phyloP scores from a whole-genome alignment of 306 rosid genomes.

The Arachis hypogaea region DNA sequence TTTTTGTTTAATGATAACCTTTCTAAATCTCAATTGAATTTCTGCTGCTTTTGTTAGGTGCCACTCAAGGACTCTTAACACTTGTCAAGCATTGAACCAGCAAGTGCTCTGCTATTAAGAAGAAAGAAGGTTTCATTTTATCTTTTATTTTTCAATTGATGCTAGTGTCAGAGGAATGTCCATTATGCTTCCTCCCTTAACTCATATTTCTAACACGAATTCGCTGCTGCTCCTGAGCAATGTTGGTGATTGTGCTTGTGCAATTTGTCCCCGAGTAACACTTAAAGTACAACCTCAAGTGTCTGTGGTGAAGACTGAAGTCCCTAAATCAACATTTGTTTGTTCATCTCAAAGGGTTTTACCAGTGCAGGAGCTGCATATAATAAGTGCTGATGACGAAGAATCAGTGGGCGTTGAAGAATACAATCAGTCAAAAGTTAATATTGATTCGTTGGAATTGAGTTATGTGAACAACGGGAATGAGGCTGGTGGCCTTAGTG shows the following conservation, averaged over 20 bases:
- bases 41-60: too few relatives aligned
- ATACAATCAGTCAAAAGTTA: conserved; percentile 33
- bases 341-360: conserved; percentile 45
- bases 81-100: too few relatives aligned
- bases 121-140: too few relatives aligned
- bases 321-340: conserved; percentile 35
- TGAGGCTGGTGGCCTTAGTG: conserved; percentile 22
- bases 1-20: too few relatives aligned
- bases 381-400: conserved; percentile 40
- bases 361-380: conserved; percentile 43
- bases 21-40: too few relatives aligned
- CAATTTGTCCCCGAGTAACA: conserved; percentile 30
- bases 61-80: too few relatives aligned
- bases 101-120: too few relatives aligned
- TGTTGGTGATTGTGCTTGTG: conserved; percentile 39
- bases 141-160: conserved; percentile 31
- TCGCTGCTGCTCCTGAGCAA: conserved; percentile 43
- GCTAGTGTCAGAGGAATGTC: conserved; percentile 60
- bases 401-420: conserved; percentile 35
- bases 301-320: conserved; percentile 36
- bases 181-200: conserved; percentile 40
- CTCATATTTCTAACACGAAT: conserved; percentile 40
- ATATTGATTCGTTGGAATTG: conserved; percentile 37
- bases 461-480: conserved; percentile 31
- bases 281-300: conserved; percentile 40